Percentiles rank a stretch among this genome's conserved stretches.
Conservation (phyloP, 2,329 filamentous ascomycete genomes). For the Cercospora citrullina region DNA sequence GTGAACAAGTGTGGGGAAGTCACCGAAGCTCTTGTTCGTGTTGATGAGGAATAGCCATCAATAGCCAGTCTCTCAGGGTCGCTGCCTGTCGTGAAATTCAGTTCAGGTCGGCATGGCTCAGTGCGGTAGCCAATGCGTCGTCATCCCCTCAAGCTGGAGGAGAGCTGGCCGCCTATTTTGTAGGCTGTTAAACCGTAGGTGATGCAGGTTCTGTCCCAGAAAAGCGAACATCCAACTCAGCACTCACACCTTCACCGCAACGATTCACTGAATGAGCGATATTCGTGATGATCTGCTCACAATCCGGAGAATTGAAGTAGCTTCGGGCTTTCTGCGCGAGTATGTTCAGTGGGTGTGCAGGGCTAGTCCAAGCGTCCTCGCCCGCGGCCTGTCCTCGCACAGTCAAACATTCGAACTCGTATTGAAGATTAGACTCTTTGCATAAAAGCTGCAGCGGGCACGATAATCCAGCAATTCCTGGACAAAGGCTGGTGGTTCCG, state of each 20-base stretch:
- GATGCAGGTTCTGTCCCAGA: not conserved
- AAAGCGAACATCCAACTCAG: not conserved
- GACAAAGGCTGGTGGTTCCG: not conserved
- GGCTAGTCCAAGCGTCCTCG: not conserved
- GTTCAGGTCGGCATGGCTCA: not conserved
- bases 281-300: not conserved
- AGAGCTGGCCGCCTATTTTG: not conserved
- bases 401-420: not conserved
- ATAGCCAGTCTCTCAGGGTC: no score
- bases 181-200: not conserved
- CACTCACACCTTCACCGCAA: not conserved
- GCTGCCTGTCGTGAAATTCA: no score
- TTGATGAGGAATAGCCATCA: no score
- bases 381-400: not conserved
- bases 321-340: not conserved
- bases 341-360: not conserved
- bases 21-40: no score
- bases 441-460: not conserved
- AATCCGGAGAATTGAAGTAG: not conserved
- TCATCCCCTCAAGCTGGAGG: not conserved
- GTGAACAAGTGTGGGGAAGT: not conserved
- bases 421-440: no score
- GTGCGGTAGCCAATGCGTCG: not conserved
- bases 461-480: not conserved
- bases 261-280: not conserved